Base-by-base conservation (phyloP, 345 rosid species). In the Dipteronia dyeriana region DNA sequence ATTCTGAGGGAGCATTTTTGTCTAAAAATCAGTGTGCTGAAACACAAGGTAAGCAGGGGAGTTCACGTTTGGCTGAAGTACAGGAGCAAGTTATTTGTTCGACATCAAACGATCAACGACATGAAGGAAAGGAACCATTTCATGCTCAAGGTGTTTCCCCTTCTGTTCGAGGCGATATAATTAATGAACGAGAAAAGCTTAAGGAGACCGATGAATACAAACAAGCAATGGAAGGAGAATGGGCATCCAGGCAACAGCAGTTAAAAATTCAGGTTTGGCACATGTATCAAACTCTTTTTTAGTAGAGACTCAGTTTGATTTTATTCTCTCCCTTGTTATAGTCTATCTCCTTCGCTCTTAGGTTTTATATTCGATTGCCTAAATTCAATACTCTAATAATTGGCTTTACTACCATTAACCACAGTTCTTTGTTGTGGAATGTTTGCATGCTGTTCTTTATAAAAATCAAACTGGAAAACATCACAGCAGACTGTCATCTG, bases 121-220 rank as follows among this genome's bases (percentile, higher is more conserved):
- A 1, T 26, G 56, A 61, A 59, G 80, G 70, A 26, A 39, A 3
- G 61, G 70, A 79, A 65, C 59, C 49, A 5, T 62, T 75, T 34
- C 16, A 70, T 81, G 70, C 77, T 80, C 60, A 73, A 68, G 66
- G 75, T 72, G 75, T 51, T 84, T 25, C 67, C 16, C 68, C 60
- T 68, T 76, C 73, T 79, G 61, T 79, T 76, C 77, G 34, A 70
- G 66, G 73, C 11, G 84, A 84, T 82, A 77, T 89, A 67, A 86
- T 95, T 80, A 86, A 85, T 70, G 90, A 87, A 65, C 85, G 92
- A 79, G 96, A 95, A 87, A 91, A 79, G 83, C 82, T 90, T 54
- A 93, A 95, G 86, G 91, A 91, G 88, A 93, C 99, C 19, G 89
- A 88, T 81, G 94, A 89, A 75, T 93, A 89, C 88, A 93, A 91